Base-by-base conservation (phyloP, 768 basidiomycete species). In the Mrakia frigida region DNA sequence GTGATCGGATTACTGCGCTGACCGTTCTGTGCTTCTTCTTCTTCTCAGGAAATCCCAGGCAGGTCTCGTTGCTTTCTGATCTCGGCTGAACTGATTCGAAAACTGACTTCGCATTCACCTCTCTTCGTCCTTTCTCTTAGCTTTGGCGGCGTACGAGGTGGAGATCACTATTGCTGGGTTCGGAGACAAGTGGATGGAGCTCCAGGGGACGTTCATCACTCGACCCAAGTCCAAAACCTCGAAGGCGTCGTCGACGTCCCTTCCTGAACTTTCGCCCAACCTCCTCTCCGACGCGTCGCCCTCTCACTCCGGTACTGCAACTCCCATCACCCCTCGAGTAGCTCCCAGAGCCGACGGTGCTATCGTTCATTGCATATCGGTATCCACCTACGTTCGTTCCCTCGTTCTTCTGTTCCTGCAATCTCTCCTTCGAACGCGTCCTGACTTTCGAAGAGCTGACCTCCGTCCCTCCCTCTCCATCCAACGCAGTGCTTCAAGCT, bases 121-220 rank as follows among this genome's bases (percentile, higher is more conserved):
- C 33, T 18, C 39, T n/a, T n/a, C 35, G 21, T 25, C 23, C 65
- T 7, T 31, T 65, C 31, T 60, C 63, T 2, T 13, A 65, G 65
- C 83, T 2, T 77, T 81, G 23, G 59, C 80, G 3, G 79, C 81
- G 21, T 84, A 83, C 76, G 79, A 81, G 33, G 81, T 84, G 77
- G 82, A 82, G 65, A 76, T 81, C 14, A 77, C 78, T n/a, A 80
- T 80, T 56, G 81, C 79, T 16, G 83, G 83, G n/a, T 83, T 81
- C 79, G 83, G 82, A 16, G 82, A 82, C 52, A 84, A 84, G 71
- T 84, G 83, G 83, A 72, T 80, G 28, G 23, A 59, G 11, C 59
- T 70, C 31, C 23, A 37, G 25, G 73, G 60, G 35, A 74, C 73
- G 0, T 74, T 74, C 28, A 18, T 74, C 50, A 74, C 53, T 31